These are phyloP conservation scores for Globisporangium middletonii DNA, from an alignment of 352 stramenopile species.

Conservation along the genomic window DNA sequence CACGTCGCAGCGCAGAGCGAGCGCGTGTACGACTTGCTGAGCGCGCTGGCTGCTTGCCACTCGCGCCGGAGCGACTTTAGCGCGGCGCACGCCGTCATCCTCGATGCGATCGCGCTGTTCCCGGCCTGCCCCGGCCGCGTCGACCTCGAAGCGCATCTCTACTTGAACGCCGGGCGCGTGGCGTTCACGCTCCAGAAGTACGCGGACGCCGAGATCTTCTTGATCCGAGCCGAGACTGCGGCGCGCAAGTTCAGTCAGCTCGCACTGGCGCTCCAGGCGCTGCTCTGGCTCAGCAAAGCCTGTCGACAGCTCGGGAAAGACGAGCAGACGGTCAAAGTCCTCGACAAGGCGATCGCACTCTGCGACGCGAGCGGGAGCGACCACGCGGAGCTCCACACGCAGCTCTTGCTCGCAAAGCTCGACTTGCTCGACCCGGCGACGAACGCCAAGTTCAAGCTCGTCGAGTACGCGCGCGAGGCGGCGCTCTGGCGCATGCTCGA, in stretches of 20 bases:
- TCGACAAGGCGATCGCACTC: constrained; percentile 13
- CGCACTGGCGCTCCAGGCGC: constrained; percentile 34
- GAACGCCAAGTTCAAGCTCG: constrained; percentile 13
- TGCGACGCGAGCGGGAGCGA: constrained; percentile 16
- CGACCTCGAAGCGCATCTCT: constrained; percentile 38
- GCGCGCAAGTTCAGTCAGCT: constrained; percentile 20
- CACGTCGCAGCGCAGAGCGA: constrained; percentile 31
- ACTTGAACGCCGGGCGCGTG: constrained; percentile 53
- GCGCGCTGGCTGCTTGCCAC: constrained; percentile 46
- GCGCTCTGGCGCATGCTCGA: constrained; percentile 35
- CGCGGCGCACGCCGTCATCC: constrained; percentile 43
- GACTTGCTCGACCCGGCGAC: constrained; percentile 31
- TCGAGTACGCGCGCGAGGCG: constrained; percentile 10
- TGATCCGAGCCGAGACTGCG: constrained; percentile 32
- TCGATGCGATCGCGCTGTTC: constrained; percentile 44
- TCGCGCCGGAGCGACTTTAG: constrained; percentile 47
- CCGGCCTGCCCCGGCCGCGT: constrained; percentile 30
- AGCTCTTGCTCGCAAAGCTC: constrained; percentile 45
- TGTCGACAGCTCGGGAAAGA: constrained; percentile 27
- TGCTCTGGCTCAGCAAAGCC: constrained; percentile 49
- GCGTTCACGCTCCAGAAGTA: constrained; percentile 48
- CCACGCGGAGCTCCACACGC: constrained; percentile 32
- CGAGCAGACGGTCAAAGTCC: constrained; percentile 12
- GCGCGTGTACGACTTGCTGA: constrained; percentile 52
- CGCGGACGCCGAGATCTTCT: constrained; percentile 32